These are phyloP conservation scores for Asparagopsis taxiformis DNA, from an alignment of 31 red algal genomes.

Conservation along the genomic window DNA sequence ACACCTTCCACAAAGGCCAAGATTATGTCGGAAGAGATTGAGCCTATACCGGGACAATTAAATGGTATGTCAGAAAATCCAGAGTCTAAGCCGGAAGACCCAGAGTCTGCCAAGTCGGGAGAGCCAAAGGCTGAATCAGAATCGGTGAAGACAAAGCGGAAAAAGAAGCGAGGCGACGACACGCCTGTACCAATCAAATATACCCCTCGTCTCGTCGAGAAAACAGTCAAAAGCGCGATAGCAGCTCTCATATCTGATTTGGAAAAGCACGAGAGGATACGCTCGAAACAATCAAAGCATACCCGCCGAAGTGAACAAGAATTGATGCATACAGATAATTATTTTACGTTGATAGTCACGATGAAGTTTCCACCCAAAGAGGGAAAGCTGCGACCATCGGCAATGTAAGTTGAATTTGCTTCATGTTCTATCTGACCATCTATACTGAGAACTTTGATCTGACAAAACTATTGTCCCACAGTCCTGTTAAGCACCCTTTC, in stretches of 20 bases:
- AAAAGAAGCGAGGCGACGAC: too few species aligned
- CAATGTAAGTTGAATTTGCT: slow-evolving; percentile 23
- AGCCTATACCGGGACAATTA: not conserved
- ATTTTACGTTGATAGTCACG: slow-evolving; percentile 19
- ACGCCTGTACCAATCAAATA: too few species aligned
- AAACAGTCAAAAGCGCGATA: not conserved
- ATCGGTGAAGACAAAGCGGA: too few species aligned
- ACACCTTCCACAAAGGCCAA: not conserved
- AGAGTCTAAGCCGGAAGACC: too few species aligned
- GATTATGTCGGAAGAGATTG: not conserved
- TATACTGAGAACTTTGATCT: not conserved
- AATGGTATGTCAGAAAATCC: too few species aligned
- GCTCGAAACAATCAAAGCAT: not conserved
- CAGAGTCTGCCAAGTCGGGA: too few species aligned
- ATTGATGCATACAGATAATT: not conserved
- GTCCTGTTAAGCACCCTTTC: slow-evolving; percentile 46
- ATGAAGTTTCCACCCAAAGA: slow-evolving; percentile 14
- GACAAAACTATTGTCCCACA: not conserved
- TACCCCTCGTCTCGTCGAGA: too few species aligned
- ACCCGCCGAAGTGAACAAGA: not conserved
- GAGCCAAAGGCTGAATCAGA: too few species aligned
- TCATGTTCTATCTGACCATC: not conserved
- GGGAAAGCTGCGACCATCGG: slow-evolving; percentile 11
- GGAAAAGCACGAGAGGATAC: not conserved
- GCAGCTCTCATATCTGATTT: not conserved